phyloP scores from a whole-genome alignment of 495 filamentous ascomycete species.

The Talaromyces trachyspermus region DNA sequence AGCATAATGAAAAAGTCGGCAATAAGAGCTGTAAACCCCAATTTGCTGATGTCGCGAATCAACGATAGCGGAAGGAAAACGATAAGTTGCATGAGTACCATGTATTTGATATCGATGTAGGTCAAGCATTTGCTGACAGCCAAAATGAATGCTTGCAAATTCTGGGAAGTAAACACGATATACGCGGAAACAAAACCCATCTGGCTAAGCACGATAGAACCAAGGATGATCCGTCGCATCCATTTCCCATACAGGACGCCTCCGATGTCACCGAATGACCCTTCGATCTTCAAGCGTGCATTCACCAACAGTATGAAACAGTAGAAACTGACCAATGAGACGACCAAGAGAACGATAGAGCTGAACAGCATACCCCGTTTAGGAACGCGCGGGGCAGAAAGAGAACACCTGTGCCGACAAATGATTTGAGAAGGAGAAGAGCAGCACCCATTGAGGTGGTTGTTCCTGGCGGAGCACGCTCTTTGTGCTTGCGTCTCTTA shows the following conservation, averaged over 20 bases:
- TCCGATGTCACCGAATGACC: constrained; percentile 94
- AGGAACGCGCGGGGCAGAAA: constrained; percentile 90
- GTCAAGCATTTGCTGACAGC: constrained; percentile 76
- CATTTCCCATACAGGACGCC: constrained; percentile 82
- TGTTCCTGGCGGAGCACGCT: constrained; percentile 60
- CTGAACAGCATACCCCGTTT: constrained; percentile 98
- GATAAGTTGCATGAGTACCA: constrained; percentile 88
- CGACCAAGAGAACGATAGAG: constrained; percentile 75
- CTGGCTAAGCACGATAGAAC: constrained; percentile 88
- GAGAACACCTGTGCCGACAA: constrained; percentile 94
- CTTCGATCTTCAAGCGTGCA: constrained; percentile 73
- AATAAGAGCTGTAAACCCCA: constrained; percentile 81
- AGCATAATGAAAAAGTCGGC: constrained; percentile 92
- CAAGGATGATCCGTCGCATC: constrained; percentile 80
- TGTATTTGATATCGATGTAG: constrained; percentile 72
- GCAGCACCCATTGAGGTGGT: constrained; percentile 67
- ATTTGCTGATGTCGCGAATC: constrained; percentile 91
- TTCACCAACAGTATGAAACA: constrained; percentile 90
- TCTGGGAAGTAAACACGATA: constrained; percentile 95
- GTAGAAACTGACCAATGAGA: constrained; percentile 84
- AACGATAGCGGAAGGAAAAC: constrained; percentile 90
- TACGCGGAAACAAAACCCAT: constrained; percentile 96
- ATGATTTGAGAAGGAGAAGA: constrained; percentile 85
- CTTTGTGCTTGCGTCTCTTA: constrained; percentile 63
- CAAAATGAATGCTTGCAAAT: constrained; percentile 85